Percentiles rank a stretch among this genome's conserved stretches.
Evolutionary conservation across 2,329 filamentous ascomycete genomes (phyloP).

Genomic region (Fusarium goolgardi): DNA sequence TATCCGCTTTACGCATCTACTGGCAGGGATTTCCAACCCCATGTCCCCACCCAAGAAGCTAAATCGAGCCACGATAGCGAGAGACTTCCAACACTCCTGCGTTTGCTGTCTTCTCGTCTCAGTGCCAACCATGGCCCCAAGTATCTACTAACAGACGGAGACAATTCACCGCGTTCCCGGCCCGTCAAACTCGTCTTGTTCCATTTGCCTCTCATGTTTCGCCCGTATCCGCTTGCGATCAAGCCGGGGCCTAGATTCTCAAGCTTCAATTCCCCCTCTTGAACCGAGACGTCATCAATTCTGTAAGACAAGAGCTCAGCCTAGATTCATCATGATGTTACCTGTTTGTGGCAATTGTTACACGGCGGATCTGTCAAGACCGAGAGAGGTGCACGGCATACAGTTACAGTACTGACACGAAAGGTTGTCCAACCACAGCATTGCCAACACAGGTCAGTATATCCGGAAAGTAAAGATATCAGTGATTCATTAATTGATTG

Average conservation of each 20-base stretch:
- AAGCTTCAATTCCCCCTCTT: constrained; percentile 23
- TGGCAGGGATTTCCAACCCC: constrained; percentile 38
- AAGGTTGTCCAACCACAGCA: background rate
- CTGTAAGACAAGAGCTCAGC: constrained; percentile 17
- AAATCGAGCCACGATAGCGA: constrained; percentile 29
- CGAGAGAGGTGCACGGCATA: background rate
- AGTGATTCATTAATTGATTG: background rate
- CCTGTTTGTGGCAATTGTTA: constrained; percentile 3
- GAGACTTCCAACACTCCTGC: constrained; percentile 1
- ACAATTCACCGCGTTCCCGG: constrained; percentile 32
- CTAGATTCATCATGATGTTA: constrained; percentile 3
- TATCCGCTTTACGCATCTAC: constrained; percentile 36
- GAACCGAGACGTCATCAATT: constrained; percentile 31
- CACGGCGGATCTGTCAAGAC: constrained; percentile 9
- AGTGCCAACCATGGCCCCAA: background rate
- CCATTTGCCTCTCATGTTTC: constrained; percentile 38
- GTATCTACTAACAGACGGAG: constrained; percentile 37
- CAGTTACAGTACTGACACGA: constrained; percentile 1
- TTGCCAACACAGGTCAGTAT: background rate
- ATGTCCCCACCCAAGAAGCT: constrained; percentile 13
- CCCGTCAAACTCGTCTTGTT: constrained; percentile 38
- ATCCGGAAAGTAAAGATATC: background rate
- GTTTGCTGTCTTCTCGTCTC: background rate
- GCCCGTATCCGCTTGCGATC: constrained; percentile 26
- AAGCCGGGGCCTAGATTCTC: constrained; percentile 12